These are phyloP conservation scores for Neopestalotiopsis sp. DNA, from an alignment of 2,329 filamentous ascomycete species.

Conservation along the genomic window DNA sequence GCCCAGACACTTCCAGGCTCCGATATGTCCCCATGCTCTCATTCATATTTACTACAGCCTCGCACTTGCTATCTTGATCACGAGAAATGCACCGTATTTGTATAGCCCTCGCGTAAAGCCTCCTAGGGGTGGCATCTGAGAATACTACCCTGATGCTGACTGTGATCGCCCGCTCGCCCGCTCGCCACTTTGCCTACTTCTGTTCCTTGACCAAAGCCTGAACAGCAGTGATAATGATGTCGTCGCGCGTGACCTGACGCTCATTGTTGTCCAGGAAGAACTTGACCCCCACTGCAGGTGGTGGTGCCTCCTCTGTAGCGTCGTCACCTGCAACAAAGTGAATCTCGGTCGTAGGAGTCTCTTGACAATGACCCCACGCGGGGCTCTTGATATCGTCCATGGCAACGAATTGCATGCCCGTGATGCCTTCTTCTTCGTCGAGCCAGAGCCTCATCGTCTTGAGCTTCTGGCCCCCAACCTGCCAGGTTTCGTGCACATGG, in stretches of 20 bases:
- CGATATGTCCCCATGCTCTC: too few species aligned
- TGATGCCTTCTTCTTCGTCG: background rate
- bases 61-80: too few species aligned
- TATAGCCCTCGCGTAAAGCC: too few species aligned
- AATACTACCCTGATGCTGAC: background rate
- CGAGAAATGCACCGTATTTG: too few species aligned
- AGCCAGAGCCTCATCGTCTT: background rate
- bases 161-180: background rate
- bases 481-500: conserved; percentile 5
- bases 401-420: background rate
- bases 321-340: background rate
- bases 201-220: background rate
- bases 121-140: too few species aligned
- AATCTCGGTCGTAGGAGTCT: background rate
- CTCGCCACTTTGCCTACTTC: background rate
- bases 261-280: conserved; percentile 9
- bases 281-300: background rate
- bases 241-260: background rate
- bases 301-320: too few species aligned
- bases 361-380: background rate
- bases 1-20: too few species aligned
- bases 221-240: background rate
- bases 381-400: background rate
- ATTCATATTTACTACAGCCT: too few species aligned
- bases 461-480: background rate